Evolutionary conservation across 768 basidiomycete species (phyloP).

Genomic region (Lactifluus volemus): DNA sequence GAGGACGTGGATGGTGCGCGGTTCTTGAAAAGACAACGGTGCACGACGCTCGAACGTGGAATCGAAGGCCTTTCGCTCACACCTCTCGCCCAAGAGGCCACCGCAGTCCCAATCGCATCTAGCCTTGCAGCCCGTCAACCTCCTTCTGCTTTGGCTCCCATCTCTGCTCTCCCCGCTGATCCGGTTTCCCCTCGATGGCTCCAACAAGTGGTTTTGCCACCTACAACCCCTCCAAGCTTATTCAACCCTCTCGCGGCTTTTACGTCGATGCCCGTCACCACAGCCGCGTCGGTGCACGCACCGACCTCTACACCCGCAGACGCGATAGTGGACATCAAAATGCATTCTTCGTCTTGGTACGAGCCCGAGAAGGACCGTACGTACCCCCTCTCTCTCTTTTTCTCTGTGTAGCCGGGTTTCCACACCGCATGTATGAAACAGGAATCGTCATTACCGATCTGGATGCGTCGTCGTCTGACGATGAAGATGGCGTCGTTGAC

Average conservation of each 20-base stretch:
- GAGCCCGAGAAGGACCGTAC: conserved; percentile 19
- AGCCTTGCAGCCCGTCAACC: background rate
- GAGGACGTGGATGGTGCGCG: background rate
- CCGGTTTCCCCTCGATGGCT: background rate
- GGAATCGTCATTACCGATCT: conserved; percentile 21
- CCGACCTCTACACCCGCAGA: background rate
- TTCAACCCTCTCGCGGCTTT: background rate
- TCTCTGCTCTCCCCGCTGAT: background rate
- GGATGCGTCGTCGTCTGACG: conserved; percentile 18
- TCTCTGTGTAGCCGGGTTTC: background rate
- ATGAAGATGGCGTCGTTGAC: conserved; percentile 10
- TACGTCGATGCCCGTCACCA: background rate
- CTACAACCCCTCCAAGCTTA: background rate
- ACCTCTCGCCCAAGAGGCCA: background rate
- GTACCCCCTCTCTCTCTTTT: background rate
- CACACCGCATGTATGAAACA: background rate
- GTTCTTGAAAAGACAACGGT: conserved; percentile 14
- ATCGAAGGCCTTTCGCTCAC: conserved; percentile 8
- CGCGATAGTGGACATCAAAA: conserved; percentile 6
- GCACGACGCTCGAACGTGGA: conserved; percentile 10
- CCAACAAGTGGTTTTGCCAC: background rate
- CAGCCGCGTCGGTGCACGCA: background rate
- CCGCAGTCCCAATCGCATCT: background rate
- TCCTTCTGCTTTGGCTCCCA: background rate
- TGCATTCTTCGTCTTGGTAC: conserved; percentile 20